Evolutionary conservation across 352 stramenopile species (phyloP).

Genomic region (Globisporangium sylvaticum): DNA sequence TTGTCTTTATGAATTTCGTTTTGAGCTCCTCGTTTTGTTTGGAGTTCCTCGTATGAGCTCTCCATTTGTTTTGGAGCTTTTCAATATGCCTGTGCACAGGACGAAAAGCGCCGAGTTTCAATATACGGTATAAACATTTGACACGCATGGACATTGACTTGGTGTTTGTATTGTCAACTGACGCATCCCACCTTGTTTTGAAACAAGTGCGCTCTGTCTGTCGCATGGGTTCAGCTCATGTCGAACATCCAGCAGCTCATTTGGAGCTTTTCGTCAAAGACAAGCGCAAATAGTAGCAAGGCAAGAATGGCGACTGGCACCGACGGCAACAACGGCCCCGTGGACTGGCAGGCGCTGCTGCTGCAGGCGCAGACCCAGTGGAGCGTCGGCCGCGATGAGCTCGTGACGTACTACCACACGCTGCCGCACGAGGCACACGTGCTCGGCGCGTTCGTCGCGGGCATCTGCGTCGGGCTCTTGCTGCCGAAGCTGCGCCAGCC

Average conservation of each 20-base stretch:
- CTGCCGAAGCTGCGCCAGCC: slow-evolving; percentile 52
- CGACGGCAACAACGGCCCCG: neutral
- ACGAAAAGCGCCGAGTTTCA: too few relatives aligned
- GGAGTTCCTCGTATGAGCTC: neutral
- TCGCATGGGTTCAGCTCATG: slow-evolving; percentile 3
- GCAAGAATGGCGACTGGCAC: slow-evolving; percentile 2
- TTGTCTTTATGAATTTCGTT: neutral
- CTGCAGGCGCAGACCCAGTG: slow-evolving; percentile 14
- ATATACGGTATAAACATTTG: neutral
- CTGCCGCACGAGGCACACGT: slow-evolving; percentile 39
- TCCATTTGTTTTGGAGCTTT: too few relatives aligned
- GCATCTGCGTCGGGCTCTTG: slow-evolving; percentile 51
- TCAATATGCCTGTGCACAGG: too few relatives aligned
- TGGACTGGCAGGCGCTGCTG: slow-evolving; percentile 18
- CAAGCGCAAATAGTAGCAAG: neutral
- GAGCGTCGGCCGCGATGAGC: neutral
- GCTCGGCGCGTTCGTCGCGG: slow-evolving; percentile 45
- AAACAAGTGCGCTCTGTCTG: neutral
- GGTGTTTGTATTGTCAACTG: neutral
- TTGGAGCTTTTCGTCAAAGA: neutral
- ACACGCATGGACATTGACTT: neutral
- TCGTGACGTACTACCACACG: slow-evolving; percentile 23
- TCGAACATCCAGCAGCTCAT: slow-evolving; percentile 3
- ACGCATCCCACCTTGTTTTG: neutral
- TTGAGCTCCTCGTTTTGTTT: neutral